A percentile compares a stretch with the other conserved stretches of the same genome.
These are phyloP conservation scores for Podaxis pistillaris DNA, from an alignment of 768 basidiomycete genomes.

Conservation along the genomic window DNA sequence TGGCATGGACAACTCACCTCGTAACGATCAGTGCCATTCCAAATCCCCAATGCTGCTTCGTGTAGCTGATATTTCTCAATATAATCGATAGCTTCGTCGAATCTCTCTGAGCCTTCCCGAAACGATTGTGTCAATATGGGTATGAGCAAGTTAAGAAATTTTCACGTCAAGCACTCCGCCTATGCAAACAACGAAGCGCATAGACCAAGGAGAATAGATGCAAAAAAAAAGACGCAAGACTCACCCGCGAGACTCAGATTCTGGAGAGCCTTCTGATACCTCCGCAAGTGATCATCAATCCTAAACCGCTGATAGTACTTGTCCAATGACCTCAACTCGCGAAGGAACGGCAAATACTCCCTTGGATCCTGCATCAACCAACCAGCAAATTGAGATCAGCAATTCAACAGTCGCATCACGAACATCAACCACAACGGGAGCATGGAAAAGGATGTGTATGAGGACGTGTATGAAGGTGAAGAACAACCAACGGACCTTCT, in stretches of 20 bases:
- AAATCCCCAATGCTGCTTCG: slow-evolving; percentile 70
- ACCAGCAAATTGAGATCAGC: slow-evolving; percentile 1
- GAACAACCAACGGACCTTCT: slow-evolving; percentile 62
- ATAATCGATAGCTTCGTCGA: slow-evolving; percentile 80
- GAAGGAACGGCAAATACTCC: slow-evolving; percentile 96
- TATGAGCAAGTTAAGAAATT: neutral
- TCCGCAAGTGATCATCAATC: slow-evolving; percentile 90
- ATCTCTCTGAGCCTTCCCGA: slow-evolving; percentile 57
- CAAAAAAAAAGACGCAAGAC: slow-evolving; percentile 4
- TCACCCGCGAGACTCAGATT: slow-evolving; percentile 76
- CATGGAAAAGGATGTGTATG: neutral
- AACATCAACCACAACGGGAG: neutral
- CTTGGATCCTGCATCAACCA: slow-evolving; percentile 74
- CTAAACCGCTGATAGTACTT: slow-evolving; percentile 82
- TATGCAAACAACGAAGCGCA: neutral
- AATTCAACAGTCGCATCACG: neutral
- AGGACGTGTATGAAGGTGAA: neutral
- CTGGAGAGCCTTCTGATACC: slow-evolving; percentile 68
- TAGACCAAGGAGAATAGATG: neutral
- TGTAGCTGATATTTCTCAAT: slow-evolving; percentile 78
- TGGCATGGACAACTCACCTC: slow-evolving; percentile 39
- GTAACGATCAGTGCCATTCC: slow-evolving; percentile 63
- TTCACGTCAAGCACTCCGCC: no score
- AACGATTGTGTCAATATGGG: slow-evolving; percentile 1
- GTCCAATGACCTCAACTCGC: slow-evolving; percentile 80